Evolutionary conservation across 179 eudicot genomes (phyloP).

Genomic region (Kewa caespitosa): DNA sequence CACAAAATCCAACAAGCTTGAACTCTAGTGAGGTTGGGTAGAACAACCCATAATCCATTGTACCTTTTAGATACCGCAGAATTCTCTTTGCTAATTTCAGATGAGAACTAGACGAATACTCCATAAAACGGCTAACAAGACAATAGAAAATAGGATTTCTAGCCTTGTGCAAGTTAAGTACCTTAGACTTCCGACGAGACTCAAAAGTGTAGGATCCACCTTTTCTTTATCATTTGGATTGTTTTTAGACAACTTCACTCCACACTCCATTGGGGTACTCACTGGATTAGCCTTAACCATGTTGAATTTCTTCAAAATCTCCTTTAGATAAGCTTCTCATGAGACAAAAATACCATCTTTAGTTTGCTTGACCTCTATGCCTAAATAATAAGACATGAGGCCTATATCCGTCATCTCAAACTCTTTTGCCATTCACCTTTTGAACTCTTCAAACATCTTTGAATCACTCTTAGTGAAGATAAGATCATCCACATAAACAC

Average conservation of each 20-base stretch:
- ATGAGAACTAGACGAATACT: neutral
- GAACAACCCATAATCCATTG: too few species aligned
- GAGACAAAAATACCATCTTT: neutral
- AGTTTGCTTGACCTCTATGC: neutral
- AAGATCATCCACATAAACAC: conserved; percentile 1
- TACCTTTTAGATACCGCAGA: too few species aligned
- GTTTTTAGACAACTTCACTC: too few species aligned
- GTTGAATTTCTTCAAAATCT: neutral
- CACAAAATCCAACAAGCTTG: too few species aligned
- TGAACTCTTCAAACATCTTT: conserved; percentile 1
- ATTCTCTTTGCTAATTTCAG: too few species aligned
- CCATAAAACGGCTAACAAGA: neutral
- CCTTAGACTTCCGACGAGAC: too few species aligned
- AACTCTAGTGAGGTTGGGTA: too few species aligned
- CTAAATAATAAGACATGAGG: neutral
- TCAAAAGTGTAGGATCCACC: too few species aligned
- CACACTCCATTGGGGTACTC: too few species aligned
- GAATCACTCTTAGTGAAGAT: neutral
- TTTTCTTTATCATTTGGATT: too few species aligned
- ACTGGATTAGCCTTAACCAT: neutral
- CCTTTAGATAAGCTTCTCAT: neutral
- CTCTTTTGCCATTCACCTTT: neutral
- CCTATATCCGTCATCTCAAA: neutral
- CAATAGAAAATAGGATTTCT: neutral
- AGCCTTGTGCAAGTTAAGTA: too few species aligned